Conservation (phyloP, 805 yeast species). For the Suhomyces sp. region DNA sequence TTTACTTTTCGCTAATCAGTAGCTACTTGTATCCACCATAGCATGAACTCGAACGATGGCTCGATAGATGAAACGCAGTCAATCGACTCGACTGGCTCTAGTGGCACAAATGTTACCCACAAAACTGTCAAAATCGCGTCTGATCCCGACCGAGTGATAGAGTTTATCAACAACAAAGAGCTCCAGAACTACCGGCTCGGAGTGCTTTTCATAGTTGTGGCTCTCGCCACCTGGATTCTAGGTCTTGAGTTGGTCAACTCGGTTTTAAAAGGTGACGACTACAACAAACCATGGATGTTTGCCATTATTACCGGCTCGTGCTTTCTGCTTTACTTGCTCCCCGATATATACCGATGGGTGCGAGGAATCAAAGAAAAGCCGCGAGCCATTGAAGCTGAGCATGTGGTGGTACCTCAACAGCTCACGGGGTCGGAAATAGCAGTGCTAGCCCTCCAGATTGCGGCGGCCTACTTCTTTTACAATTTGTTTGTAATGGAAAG, state of each 20-base stretch:
- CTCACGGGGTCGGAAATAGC: conserved; percentile 30
- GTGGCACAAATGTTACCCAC: neutral
- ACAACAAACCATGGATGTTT: conserved; percentile 47
- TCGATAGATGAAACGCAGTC: neutral
- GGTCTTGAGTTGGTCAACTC: conserved; percentile 49
- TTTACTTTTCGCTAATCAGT: neutral
- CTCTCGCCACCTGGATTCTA: conserved; percentile 46
- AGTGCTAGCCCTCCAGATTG: conserved; percentile 35
- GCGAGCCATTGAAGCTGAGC: neutral
- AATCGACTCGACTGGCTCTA: conserved; percentile 1
- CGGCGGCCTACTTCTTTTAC: conserved; percentile 41
- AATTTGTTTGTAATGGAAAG: conserved; percentile 42
- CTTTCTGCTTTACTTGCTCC: conserved; percentile 45
- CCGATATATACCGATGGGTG: conserved; percentile 21
- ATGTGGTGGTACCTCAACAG: conserved; percentile 10
- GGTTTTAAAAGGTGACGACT: conserved; percentile 47
- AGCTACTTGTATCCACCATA: neutral
- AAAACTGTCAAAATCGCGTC: conserved; percentile 6
- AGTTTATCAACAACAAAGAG: conserved; percentile 41
- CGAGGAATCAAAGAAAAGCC: neutral
- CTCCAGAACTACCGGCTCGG: conserved; percentile 45
- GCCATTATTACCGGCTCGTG: conserved; percentile 48
- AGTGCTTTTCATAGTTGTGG: conserved; percentile 36
- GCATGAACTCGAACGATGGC: neutral
- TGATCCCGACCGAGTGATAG: conserved; percentile 26